Base-by-base conservation (phyloP, 2,329 filamentous ascomycete species). In the Phaeosphaeria sp. region DNA sequence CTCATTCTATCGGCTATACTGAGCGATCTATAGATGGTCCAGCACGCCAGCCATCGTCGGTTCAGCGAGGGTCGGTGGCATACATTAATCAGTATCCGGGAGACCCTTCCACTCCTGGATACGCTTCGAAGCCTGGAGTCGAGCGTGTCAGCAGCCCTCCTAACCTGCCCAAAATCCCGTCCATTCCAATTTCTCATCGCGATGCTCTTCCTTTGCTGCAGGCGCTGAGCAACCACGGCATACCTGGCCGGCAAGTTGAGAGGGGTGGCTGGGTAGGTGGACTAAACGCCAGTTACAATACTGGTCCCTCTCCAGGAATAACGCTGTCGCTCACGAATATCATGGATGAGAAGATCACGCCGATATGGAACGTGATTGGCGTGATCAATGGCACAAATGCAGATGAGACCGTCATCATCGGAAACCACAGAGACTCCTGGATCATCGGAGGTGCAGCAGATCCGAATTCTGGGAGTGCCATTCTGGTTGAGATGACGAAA, bases 151-250 rank as follows among this genome's bases (percentile, higher is more conserved):
- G 88, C 17, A 17, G n/a, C 17, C 54, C 41, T 39, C 55, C 54
- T 15, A 83, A 84, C 3, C 90, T 87, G 22, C 90, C 93, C 0
- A 85, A 84, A 2, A 97, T 97, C 55, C 93, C 93, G 0, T 96
- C 92, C 1, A 80, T 96, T 3, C 93, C 93, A 1, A 90, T 97
- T 41, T 96, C 93, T 0, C 96, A 93, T 73, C 77, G 81, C 4
- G 92, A 96, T 64, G 92, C 90, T 0, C 76, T 95, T n/a, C 92
- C 92, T 0, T 85, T 97, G 30, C 83, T 97, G 20, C 88, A 88
- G 70, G 89, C 92, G 0, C 81, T 97, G 47, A 94, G 97, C 69
- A 92, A 92, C 5, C 85, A 91, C 69, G 93, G 93, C 0, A 88
- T 90, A 7, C 83, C 85, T 27, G 77, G 76, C 11, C 60, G 46